Evolutionary conservation across 2,329 filamentous ascomycete genomes (phyloP), one percentile per base, ranked within the genome.

Genomic region (Diaporthe vaccinii): DNA sequence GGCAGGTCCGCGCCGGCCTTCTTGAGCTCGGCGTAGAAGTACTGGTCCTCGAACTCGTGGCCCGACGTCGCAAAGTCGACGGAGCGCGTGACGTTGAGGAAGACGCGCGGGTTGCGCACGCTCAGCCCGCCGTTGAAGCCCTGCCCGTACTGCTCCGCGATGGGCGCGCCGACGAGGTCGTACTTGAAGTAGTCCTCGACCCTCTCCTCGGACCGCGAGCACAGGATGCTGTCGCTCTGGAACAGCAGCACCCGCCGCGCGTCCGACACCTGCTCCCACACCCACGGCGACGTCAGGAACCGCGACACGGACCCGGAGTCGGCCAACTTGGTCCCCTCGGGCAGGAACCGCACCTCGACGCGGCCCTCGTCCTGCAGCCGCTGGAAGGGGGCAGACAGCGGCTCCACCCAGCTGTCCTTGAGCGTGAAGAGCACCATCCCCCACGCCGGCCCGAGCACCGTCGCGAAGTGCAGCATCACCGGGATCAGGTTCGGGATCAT

Each of bases 351-450:
- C 62, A 86, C 79, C 74, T 84, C 79, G 74, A 86, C 79, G 28
- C 78, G 76, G 31, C 80, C 79, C 8, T 79, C 76, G 34, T 80
- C 77, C 7, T 85, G 62, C 36, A 83, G 82, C 17, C 82, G 83
- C 15, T 79, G 78, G 59, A 85, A 81, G 7, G 82, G 77, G 1
- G 81, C 79, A 5, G 83, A 84, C 20, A 51, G 68, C 3, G 78
- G 78, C 34, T 79, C 71, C 5, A 77, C 31, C 69, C 78, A 79
- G 25, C 75, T 79, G 62, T 80, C 78, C 14, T 79, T 76, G 2
- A 82, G 79, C 1, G 85, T 86, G 74, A 84, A 86, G 62, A 85
- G 82, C 25, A 86, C 78, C 41, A 86, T 81, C 5, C 84, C 84
- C 85, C 85, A 86, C 25, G 78, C 73, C 8, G 84, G 83, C 1